Percentiles rank a stretch among this genome's conserved stretches.
Evolutionary conservation across 768 basidiomycete species (phyloP).

Genomic region (Collybiopsis confluens): DNA sequence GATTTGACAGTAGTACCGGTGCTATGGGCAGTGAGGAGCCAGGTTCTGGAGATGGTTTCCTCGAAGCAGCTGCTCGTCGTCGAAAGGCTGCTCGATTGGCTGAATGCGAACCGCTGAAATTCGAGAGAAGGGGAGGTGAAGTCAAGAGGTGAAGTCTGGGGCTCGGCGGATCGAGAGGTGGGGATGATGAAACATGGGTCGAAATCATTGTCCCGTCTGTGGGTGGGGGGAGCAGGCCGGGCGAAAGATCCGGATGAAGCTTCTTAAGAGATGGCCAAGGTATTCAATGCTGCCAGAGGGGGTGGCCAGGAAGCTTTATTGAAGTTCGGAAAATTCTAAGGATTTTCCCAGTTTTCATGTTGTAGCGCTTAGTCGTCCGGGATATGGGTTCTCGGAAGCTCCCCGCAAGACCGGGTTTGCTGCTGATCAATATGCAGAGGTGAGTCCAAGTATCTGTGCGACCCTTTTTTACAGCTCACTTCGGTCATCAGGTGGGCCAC

Average conservation of each 20-base stretch:
- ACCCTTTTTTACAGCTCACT: no score
- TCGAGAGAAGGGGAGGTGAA: neutral
- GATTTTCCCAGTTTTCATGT: no score
- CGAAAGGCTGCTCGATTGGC: neutral
- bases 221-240: conserved; percentile 31
- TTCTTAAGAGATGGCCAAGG: conserved; percentile 56
- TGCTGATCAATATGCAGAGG: no score
- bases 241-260: conserved; percentile 59
- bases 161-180: conserved; percentile 18
- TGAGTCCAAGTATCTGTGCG: no score
- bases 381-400: no score
- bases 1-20: no score
- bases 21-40: neutral
- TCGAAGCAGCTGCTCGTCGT: conserved; percentile 2
- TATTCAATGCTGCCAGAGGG: conserved; percentile 44
- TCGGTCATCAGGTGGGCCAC: no score
- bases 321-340: no score
- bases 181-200: conserved; percentile 1
- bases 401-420: no score
- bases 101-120: neutral
- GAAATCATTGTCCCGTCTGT: neutral
- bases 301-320: no score
- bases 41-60: neutral
- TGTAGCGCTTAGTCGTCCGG: no score
- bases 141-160: conserved; percentile 7